Base-by-base conservation (phyloP, 192 early-diverging fungal species). In the Gigaspora rosea region DNA sequence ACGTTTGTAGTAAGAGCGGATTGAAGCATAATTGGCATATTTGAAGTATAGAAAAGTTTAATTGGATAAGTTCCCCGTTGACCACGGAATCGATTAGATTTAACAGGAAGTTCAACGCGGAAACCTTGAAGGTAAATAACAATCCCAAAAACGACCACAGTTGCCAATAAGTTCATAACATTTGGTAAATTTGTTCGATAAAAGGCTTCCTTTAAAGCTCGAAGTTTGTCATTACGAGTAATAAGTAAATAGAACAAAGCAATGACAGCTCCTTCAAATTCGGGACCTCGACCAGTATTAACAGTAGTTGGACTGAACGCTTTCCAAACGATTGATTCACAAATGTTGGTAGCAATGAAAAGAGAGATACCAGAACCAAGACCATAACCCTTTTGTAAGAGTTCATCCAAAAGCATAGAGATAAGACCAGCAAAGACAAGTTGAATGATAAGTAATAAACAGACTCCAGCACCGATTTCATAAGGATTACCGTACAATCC, bases 21-120 rank as follows among this genome's bases (percentile, higher is more conserved):
- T 86, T 98, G 97, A 73, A 98, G 92, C 98, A 99, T 98, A 82
- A 99, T 98, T 65, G 98, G 93, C 98, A 99, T 99, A 89, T 98
- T 99, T 79, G 96, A 98, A 49, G 98, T 99, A 90, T 99, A 99
- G 86, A 99, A 98, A 58, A 99, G 88, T 91, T 99, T 99, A 91
- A 99, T 90, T 68, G 98, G 98, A 88, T 97, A 99, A 75, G 95
- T 90, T 35, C 97, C 96, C 79, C 95, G 94, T 84, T 99, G 98
- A 59, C 98, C 98, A 85, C 97, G 95, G 86, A 94, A 90, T 58
- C 91, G 86, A 75, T 92, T 94, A 33, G 97, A 98, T 85, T 97
- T 98, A 84, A 99, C 93, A 49, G 98, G 97, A 72, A 99, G 94
- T 88, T 99, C 98, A 70, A 99, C 95, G 77, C 97, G 94, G 95